These are phyloP conservation scores for Poa annua DNA, from an alignment of 176 grass and related monocot species.

Conservation along the genomic window DNA sequence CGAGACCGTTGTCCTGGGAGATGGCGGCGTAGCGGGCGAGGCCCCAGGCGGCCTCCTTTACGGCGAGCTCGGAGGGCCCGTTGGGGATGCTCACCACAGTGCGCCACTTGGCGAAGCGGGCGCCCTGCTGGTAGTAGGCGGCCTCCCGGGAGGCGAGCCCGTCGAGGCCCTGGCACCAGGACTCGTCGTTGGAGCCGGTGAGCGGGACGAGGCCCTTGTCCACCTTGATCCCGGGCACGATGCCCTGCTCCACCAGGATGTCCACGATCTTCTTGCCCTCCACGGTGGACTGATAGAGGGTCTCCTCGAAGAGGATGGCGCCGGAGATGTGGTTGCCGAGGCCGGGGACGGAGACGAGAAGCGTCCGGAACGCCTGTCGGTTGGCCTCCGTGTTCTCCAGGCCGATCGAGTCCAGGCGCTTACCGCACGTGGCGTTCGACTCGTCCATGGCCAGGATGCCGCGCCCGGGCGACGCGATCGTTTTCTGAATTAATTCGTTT, in stretches of 20 bases:
- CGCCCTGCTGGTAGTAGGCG: conserved; percentile 42
- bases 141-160: conserved; percentile 43
- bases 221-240: conserved; percentile 62
- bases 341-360: conserved; percentile 54
- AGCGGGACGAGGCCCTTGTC: conserved; percentile 62
- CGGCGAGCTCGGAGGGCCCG: conserved; percentile 46
- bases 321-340: conserved; percentile 51
- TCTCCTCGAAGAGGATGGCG: conserved; percentile 67
- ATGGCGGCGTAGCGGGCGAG: conserved; percentile 59
- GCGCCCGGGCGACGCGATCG: conserved; percentile 61
- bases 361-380: conserved; percentile 51
- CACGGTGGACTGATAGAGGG: conserved; percentile 58
- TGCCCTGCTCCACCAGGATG: conserved; percentile 18
- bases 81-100: conserved; percentile 57
- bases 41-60: conserved; percentile 50
- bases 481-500: conserved; percentile 63
- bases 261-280: conserved; percentile 45
- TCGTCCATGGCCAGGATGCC: conserved; percentile 62
- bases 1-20: conserved; percentile 71
- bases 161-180: conserved; percentile 63
- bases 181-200: conserved; percentile 59
- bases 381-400: conserved; percentile 68
- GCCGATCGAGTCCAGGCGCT: conserved; percentile 50
- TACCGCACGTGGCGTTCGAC: conserved; percentile 58
- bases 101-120: conserved; percentile 72